These are phyloP conservation scores for Phytomonas sp. DNA, from an alignment of 208 protist genomes.

Conservation along the genomic window DNA sequence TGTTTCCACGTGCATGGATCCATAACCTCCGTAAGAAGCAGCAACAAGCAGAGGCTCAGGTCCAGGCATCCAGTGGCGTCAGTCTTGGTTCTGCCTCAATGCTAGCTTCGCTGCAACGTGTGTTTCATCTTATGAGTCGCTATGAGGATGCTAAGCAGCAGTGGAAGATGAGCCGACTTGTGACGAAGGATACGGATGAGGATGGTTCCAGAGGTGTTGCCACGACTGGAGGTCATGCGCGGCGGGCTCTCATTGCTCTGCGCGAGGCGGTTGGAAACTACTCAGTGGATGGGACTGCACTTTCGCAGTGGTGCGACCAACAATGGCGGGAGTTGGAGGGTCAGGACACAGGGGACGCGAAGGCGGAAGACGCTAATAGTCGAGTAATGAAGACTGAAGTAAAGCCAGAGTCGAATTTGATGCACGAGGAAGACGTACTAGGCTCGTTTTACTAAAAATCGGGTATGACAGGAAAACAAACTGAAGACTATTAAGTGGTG, in stretches of 20 bases:
- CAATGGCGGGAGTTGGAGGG: conserved; percentile 42
- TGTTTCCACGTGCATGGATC: conserved; percentile 77
- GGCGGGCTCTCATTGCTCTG: conserved; percentile 24
- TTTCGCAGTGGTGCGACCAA: conserved; percentile 54
- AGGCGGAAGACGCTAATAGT: not conserved
- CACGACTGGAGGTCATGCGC: conserved; percentile 12
- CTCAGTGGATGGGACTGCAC: conserved; percentile 29
- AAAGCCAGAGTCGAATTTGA: not conserved
- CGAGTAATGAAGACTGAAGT: not conserved
- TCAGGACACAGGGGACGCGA: not conserved
- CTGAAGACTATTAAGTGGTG: not conserved
- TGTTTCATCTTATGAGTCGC: conserved; percentile 35
- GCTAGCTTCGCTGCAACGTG: conserved; percentile 28
- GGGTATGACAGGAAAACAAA: not conserved
- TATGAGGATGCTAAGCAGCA: conserved; percentile 66
- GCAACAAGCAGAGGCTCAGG: conserved; percentile 18
- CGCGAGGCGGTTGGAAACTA: conserved; percentile 32
- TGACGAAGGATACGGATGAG: conserved; percentile 2
- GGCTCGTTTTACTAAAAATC: not conserved
- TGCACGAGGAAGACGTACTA: not conserved
- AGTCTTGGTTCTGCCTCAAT: conserved; percentile 13
- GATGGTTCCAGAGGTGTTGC: conserved; percentile 10
- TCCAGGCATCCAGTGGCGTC: conserved; percentile 10
- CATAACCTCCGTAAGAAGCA: conserved; percentile 29
- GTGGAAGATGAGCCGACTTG: conserved; percentile 15